Evolutionary conservation across 2,329 filamentous ascomycete genomes (phyloP).

Genomic region (Trichophyton rubrum): DNA sequence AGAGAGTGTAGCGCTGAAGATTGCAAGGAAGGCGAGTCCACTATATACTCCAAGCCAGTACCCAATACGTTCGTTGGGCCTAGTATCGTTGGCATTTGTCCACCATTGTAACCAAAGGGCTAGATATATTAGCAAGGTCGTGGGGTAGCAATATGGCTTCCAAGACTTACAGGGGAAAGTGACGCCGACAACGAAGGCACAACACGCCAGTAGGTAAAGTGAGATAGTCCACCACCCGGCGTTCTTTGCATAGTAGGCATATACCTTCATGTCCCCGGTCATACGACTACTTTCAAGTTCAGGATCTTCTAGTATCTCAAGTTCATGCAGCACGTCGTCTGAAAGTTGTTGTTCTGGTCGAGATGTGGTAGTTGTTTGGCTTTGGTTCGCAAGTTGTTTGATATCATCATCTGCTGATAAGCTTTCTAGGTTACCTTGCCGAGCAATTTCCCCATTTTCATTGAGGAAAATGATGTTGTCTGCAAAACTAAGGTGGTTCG

Average conservation of each 20-base stretch:
- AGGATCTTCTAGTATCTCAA: slow-evolving; percentile 1
- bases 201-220: background rate
- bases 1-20: background rate
- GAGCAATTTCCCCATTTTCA: background rate
- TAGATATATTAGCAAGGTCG: background rate
- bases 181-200: background rate
- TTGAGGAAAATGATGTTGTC: slow-evolving; percentile 4
- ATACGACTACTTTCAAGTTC: background rate
- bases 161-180: slow-evolving; percentile 3
- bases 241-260: slow-evolving; percentile 3
- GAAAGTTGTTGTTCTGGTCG: background rate
- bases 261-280: slow-evolving; percentile 7
- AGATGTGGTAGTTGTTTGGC: background rate
- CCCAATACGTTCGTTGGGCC: slow-evolving; percentile 5
- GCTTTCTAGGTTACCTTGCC: background rate
- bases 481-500: background rate
- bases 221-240: slow-evolving; percentile 2
- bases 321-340: background rate
- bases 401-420: background rate
- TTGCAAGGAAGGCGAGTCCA: background rate
- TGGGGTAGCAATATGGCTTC: background rate
- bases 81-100: background rate
- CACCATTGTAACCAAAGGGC: slow-evolving; percentile 3
- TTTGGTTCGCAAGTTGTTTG: background rate
- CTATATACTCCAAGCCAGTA: slow-evolving; percentile 5